Evolutionary conservation across 768 basidiomycete species (phyloP).

Genomic region (Russula abietina): DNA sequence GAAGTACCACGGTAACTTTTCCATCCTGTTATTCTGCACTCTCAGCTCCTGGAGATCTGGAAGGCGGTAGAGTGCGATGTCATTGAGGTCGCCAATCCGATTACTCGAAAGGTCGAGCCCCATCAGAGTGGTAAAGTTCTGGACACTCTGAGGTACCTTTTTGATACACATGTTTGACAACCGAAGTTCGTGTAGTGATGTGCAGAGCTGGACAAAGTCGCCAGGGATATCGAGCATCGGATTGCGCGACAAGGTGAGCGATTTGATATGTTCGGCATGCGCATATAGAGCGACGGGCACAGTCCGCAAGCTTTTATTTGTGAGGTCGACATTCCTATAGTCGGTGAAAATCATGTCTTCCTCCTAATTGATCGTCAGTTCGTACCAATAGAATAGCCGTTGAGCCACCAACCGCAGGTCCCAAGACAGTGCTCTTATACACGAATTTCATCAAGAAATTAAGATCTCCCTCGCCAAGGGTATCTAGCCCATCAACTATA

Average conservation of each 20-base stretch:
- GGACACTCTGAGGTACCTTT: slow-evolving; percentile 79
- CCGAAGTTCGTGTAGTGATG: slow-evolving; percentile 74
- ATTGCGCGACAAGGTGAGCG: slow-evolving; percentile 85
- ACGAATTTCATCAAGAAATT: slow-evolving; percentile 85
- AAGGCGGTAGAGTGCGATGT: slow-evolving; percentile 75
- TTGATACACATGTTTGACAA: slow-evolving; percentile 93
- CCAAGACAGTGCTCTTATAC: slow-evolving; percentile 72
- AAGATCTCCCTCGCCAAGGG: slow-evolving; percentile 71
- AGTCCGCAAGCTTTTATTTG: slow-evolving; percentile 71
- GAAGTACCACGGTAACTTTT: slow-evolving; percentile 81
- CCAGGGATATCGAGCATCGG: slow-evolving; percentile 94
- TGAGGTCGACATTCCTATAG: slow-evolving; percentile 78
- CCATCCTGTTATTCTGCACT: slow-evolving; percentile 88
- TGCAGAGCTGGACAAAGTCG: slow-evolving; percentile 91
- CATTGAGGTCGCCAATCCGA: slow-evolving; percentile 82
- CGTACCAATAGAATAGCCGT: background rate
- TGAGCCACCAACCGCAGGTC: slow-evolving; percentile 46
- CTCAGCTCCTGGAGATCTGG: slow-evolving; percentile 60
- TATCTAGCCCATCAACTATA: slow-evolving; percentile 68
- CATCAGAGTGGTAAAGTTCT: slow-evolving; percentile 64
- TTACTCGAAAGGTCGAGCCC: slow-evolving; percentile 89
- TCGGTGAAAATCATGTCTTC: slow-evolving; percentile 66
- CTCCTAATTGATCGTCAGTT: slow-evolving; percentile 41
- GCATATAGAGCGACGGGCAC: slow-evolving; percentile 84
- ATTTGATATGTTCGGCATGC: slow-evolving; percentile 76